phyloP scores from a whole-genome alignment of 257 asterid species.

The Scutellaria minor region DNA sequence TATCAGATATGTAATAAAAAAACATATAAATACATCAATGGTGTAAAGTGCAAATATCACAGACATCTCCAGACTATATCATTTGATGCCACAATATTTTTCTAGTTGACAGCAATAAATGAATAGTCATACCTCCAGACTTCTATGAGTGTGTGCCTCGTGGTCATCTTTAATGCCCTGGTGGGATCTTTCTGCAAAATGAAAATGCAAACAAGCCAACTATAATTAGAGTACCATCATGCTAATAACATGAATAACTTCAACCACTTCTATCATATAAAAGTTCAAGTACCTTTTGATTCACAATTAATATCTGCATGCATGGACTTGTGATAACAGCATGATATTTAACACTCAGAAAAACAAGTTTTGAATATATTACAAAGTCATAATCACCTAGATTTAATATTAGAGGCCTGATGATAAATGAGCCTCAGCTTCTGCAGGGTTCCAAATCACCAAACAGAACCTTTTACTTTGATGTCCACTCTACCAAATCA shows the following conservation, averaged over 20 bases:
- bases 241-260: constrained; percentile 2
- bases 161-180: constrained; percentile 88
- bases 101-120: not conserved
- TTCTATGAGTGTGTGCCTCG: constrained; percentile 78
- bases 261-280: not conserved
- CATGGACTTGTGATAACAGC: not conserved
- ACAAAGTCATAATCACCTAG: constrained; percentile 18
- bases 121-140: constrained; percentile 78
- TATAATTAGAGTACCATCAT: not conserved
- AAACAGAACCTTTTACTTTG: not conserved
- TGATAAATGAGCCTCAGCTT: not conserved
- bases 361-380: not conserved
- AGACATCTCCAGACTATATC: too few species aligned
- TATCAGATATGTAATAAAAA: too few species aligned
- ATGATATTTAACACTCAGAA: not conserved
- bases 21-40: too few species aligned
- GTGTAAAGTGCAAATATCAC: too few species aligned
- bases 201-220: constrained; percentile 10
- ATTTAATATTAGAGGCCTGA: not conserved
- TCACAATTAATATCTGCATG: constrained; percentile 2
- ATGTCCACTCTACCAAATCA: constrained; percentile 1
- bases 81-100: not conserved
- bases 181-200: constrained; percentile 69
- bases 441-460: not conserved
- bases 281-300: constrained; percentile 3